Conservation (phyloP, 495 filamentous ascomycete genomes). For the Daldinia concentrica region DNA sequence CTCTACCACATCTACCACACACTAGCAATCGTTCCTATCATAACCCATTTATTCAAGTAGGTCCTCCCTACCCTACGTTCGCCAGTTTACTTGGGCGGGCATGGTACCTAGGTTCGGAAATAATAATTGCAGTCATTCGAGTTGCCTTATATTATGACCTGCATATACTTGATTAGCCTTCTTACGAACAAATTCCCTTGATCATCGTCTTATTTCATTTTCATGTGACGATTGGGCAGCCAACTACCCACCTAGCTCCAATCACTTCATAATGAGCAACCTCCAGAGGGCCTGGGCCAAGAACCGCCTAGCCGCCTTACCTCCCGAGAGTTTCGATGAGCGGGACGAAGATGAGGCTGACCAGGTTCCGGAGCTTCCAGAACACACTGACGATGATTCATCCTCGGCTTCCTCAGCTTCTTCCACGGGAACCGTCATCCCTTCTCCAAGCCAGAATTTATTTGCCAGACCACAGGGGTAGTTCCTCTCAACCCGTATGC, state of each 20-base stretch:
- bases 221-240: slow-evolving; percentile 16
- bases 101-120: background rate
- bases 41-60: background rate
- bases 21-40: background rate
- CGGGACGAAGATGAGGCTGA: slow-evolving; percentile 64
- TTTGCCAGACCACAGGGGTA: slow-evolving; percentile 76
- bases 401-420: slow-evolving; percentile 80
- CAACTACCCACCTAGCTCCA: slow-evolving; percentile 4
- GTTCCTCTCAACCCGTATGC: slow-evolving; percentile 40
- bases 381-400: slow-evolving; percentile 72
- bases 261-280: slow-evolving; percentile 73
- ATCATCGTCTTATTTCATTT: background rate
- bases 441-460: slow-evolving; percentile 75
- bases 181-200: too few relatives aligned
- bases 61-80: background rate
- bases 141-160: slow-evolving; percentile 3
- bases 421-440: slow-evolving; percentile 88
- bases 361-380: slow-evolving; percentile 49
- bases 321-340: slow-evolving; percentile 61
- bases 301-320: slow-evolving; percentile 73
- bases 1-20: background rate
- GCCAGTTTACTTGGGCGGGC: background rate
- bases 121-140: background rate
- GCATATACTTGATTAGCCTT: slow-evolving; percentile 12
- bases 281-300: slow-evolving; percentile 86